Base-by-base conservation (phyloP, 2,329 filamentous ascomycete genomes). In the Ophiostoma novo-ulmi region DNA sequence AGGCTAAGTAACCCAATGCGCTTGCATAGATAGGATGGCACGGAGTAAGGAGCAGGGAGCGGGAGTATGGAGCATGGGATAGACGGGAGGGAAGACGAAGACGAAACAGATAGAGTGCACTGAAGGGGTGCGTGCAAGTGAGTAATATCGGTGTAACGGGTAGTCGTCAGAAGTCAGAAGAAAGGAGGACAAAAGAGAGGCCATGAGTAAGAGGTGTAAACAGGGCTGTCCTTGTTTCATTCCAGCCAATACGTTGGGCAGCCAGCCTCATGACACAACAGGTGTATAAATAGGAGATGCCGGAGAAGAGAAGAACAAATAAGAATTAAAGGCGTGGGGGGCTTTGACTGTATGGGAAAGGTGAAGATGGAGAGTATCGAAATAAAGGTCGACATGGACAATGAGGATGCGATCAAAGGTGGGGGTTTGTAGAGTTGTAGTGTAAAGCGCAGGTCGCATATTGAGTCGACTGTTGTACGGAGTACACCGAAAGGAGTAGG, bases 141-240 rank as follows among this genome's bases (percentile, higher is more conserved):
- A 65, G 63, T 7, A 39, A 65, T 65, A 65, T 65, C 36, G 63
- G 63, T 39, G 63, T 39, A 39, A 65, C 36, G 52, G 52, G 52
- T 58, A 8, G 52, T 26, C 52, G 48, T 13, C 4, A 26, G 13
- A 10, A 13, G 52, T n/a, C 1, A 22, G 7, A n/a, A 26, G 52
- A 58, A 26, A 17, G 44, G 14, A 52, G 52, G 31, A 31, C 31
- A 31, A 13, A 22, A 58, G 52, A 58, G n/a, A 61, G 55, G 55
- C 7, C 13, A 61, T 31, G 55, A 61, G 55, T 11, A 35, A 35
- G 39, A 48, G 11, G 13, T 14, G 61, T 6, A 65, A 65, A 65
- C 63, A 65, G 63, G 63, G 63, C 63, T 65, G 63, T 39, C 63
- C 58, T 63, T 63, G 63, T 65, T 39, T 64, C 35, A 39, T 39